phyloP scores from a whole-genome alignment of 805 yeast species.

The Starmerella potacharoeniae region DNA sequence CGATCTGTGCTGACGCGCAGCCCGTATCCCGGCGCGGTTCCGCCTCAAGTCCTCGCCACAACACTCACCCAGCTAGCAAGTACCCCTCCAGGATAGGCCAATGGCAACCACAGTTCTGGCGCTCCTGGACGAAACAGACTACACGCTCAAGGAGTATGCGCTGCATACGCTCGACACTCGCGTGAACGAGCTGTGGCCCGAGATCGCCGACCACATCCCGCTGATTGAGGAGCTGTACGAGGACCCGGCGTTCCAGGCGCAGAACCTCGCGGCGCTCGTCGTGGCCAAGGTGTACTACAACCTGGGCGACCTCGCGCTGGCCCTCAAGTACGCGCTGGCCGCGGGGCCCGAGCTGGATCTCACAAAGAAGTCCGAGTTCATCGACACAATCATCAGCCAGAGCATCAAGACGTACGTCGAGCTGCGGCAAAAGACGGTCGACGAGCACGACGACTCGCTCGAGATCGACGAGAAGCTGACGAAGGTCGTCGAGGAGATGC shows the following conservation, averaged over 20 bases:
- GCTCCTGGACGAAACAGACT: conserved; percentile 71
- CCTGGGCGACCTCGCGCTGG: conserved; percentile 83
- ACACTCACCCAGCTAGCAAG: neutral
- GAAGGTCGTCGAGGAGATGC: conserved; percentile 73
- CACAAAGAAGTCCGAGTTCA: conserved; percentile 67
- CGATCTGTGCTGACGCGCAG: neutral
- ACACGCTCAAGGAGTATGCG: conserved; percentile 69
- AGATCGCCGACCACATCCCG: conserved; percentile 78
- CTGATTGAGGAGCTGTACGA: conserved; percentile 88
- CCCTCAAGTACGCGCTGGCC: conserved; percentile 76
- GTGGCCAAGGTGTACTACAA: conserved; percentile 86
- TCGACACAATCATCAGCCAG: conserved; percentile 86
- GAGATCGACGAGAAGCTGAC: conserved; percentile 49
- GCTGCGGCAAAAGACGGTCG: conserved; percentile 43
- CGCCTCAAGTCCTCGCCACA: neutral
- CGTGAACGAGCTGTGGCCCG: conserved; percentile 94
- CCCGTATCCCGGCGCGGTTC: neutral
- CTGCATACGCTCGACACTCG: conserved; percentile 65
- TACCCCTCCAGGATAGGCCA: conserved; percentile 2
- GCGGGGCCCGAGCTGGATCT: conserved; percentile 75
- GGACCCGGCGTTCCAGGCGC: conserved; percentile 62
- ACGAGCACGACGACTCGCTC: conserved; percentile 23
- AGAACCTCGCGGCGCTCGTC: conserved; percentile 78
- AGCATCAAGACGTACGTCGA: conserved; percentile 75
- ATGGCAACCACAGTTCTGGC: conserved; percentile 82